Evolutionary conservation across 1,284 basidiomycete genomes (phyloP), one percentile per base, ranked within the genome.

Genomic region (Pholiota adiposa): DNA sequence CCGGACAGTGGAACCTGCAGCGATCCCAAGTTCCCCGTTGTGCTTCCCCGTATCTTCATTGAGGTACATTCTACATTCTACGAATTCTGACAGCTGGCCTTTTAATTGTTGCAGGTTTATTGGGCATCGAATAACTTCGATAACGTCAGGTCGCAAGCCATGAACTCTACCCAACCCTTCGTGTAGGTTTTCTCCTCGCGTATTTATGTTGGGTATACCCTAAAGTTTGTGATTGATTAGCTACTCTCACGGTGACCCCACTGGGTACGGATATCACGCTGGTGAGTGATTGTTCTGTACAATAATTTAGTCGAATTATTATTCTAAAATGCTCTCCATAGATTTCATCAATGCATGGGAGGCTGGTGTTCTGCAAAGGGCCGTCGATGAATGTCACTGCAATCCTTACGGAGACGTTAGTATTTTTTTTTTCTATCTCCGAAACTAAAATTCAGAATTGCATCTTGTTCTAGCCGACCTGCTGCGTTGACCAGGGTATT

Each of bases 281-380:
- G 78, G 78, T 76, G 65, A 55, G 70, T 60, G 29, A 56, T 34
- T 18, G 11, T 11, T 2, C 6, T 34, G 7, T 51, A 54, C 34
- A 48, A 9, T 46, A 29, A 23, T 34, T 44, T 11, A 21, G 19
- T 27, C 29, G 53, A n/a, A 27, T 19, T 27, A 27, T 19, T 33
- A 2, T 16, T 6, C 31, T 38, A 0, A 51, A 27, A 48, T 21
- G 29, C 23, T 34, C 46, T 25, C 31, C 2, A 59, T 62, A 75
- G 82, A 84, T 62, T 84, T 80, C 69, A 68, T 80, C 62, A 81
- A 83, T 63, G 82, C 82, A 21, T 84, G 83, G 83, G 75, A 82
- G 49, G 52, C 63, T 4, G 76, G 73, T 56, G 77, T 81, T 38
- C 76, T 84, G 18, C 74, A 80, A 61, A 75, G 72, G 12, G 82